Base-by-base conservation (phyloP, 164 flowering plant genomes). In the Stephania cephalantha region DNA sequence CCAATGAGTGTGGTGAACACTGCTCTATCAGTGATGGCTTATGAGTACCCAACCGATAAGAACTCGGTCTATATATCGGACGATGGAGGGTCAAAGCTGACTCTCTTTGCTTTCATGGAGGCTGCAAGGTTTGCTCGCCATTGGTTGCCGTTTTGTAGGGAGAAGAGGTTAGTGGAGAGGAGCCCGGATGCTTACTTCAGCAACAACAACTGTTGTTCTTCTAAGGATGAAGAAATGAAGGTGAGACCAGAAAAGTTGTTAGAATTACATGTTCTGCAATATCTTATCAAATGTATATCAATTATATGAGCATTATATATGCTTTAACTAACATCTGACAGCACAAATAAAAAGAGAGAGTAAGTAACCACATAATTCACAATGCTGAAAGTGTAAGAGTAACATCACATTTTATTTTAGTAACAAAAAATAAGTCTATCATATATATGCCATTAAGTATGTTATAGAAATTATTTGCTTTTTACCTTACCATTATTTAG, bases 91-190 rank as follows among this genome's bases (percentile, higher is more conserved):
- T 82, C 85, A 29, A 53, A 71, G 64, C 35, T 83, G 13, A 80
- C 81, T 52, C 78, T 83, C 9, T 81, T 80, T 72, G 85, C 85
- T 66, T 71, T 83, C 77, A 80, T 79, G 76, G 83, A 80, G 73
- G 85, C 81, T 2, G 73, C 83, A 0, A 80, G 29, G 58, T 83
- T 83, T 65, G 81, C 81, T 2, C 74, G 30, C 55, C 66, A 80
- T 22, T 82, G 85, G 85, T 53, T 82, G 64, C 85, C 85, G 6
- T 78, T 73, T 50, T 78, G 81, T 53, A 80, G 29, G 83, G 70
- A 74, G 58, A 67, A 76, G 46, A 50, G 48, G 30, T 72, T 83
- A 5, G 58, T 22, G 45, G 68, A 64, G 13, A 74, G 83, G 71
- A 75, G 74, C 42, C 85, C 85, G 6, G 76, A 83, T 58, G 81